These are phyloP conservation scores for Candida nitratophila DNA, from an alignment of 805 yeast genomes.

Conservation along the genomic window DNA sequence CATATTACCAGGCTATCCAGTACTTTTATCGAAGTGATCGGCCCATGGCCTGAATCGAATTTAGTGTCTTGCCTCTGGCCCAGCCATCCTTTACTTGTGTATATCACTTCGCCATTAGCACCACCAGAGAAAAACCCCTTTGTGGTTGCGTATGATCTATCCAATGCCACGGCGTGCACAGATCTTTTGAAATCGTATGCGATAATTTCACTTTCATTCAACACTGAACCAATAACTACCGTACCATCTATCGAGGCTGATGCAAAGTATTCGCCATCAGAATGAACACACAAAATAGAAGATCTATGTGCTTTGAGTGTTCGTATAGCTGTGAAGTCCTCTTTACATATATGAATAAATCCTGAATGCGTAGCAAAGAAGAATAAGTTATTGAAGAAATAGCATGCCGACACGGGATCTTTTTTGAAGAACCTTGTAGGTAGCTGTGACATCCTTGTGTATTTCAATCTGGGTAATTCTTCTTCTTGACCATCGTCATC, in stretches of 20 bases:
- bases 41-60: slow-evolving; percentile 55
- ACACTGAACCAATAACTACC: slow-evolving; percentile 68
- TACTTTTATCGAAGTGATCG: slow-evolving; percentile 61
- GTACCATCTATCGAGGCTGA: slow-evolving; percentile 95
- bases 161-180: slow-evolving; percentile 77
- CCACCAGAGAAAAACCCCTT: slow-evolving; percentile 82
- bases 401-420: slow-evolving; percentile 74
- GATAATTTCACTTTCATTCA: slow-evolving; percentile 52
- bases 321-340: slow-evolving; percentile 54
- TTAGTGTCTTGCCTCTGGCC: slow-evolving; percentile 69
- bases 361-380: slow-evolving; percentile 92
- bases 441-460: slow-evolving; percentile 58
- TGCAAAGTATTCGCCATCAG: slow-evolving; percentile 71
- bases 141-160: slow-evolving; percentile 54
- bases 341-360: slow-evolving; percentile 55
- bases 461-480: slow-evolving; percentile 69
- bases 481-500: slow-evolving; percentile 40
- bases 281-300: slow-evolving; percentile 64
- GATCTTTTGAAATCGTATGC: slow-evolving; percentile 86
- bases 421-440: slow-evolving; percentile 65
- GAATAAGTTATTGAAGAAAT: slow-evolving; percentile 51
- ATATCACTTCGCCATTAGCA: slow-evolving; percentile 72
- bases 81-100: slow-evolving; percentile 79
- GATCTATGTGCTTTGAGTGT: slow-evolving; percentile 83
- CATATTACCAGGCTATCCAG: slow-evolving; percentile 66